Conservation (phyloP, 208 protist species). For the Wallacemonas collosoma region DNA sequence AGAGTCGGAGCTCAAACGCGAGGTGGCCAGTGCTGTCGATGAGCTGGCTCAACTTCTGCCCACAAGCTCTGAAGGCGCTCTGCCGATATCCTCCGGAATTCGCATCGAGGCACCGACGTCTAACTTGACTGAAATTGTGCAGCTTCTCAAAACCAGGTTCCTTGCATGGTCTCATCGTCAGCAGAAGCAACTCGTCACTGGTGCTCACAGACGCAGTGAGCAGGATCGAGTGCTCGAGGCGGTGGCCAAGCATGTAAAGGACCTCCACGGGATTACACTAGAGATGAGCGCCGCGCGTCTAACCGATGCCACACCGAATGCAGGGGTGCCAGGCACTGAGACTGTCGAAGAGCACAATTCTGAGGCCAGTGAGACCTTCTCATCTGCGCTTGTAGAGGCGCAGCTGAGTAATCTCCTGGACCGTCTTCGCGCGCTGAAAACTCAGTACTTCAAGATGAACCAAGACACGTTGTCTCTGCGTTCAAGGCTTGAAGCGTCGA, state of each 20-base stretch:
- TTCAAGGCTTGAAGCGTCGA: constrained; percentile 46
- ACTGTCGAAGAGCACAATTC: neutral
- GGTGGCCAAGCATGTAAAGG: constrained; percentile 24
- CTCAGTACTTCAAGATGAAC: constrained; percentile 37
- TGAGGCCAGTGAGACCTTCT: neutral
- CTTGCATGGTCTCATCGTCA: constrained; percentile 52
- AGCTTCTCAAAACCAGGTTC: constrained; percentile 52
- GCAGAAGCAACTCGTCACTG: constrained; percentile 49
- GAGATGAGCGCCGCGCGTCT: neutral
- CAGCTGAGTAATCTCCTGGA: constrained; percentile 57
- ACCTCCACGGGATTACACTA: neutral
- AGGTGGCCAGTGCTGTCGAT: constrained; percentile 36
- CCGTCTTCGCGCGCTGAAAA: constrained; percentile 54
- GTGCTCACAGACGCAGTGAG: constrained; percentile 31
- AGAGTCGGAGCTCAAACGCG: constrained; percentile 27
- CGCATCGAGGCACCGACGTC: constrained; percentile 63
- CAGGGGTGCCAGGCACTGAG: neutral
- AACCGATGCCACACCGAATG: neutral
- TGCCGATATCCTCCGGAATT: constrained; percentile 11
- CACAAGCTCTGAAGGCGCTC: constrained; percentile 18
- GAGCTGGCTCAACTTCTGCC: constrained; percentile 75
- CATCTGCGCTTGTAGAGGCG: neutral
- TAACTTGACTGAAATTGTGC: constrained; percentile 68
- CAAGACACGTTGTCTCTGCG: constrained; percentile 37
- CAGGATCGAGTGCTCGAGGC: constrained; percentile 29